Base-by-base conservation (phyloP, 495 filamentous ascomycete species). In the Tuber borchii region DNA sequence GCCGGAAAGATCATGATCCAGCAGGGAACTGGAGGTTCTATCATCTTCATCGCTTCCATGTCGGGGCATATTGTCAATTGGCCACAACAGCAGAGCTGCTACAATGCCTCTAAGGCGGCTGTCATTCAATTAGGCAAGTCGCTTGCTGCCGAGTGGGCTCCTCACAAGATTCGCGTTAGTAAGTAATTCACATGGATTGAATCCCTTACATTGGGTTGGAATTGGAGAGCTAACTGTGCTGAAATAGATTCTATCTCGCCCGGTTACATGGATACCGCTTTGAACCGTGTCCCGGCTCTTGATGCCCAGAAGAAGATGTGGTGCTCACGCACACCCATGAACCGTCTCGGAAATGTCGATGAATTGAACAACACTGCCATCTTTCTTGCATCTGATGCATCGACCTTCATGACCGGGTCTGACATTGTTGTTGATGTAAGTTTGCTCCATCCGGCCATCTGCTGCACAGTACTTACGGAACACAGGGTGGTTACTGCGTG, bases 331-430 rank as follows among this genome's bases (percentile, higher is more conserved):
- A 95, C 92, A 42, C 93, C 93, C 0, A 82, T 82, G 87, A 86
- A 87, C 43, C 88, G 93, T n/a, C 88, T 96, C 73, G 93, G 93
- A n/a, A 86, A 84, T 68, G 90, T 92, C 17, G 90, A 93, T 78
- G 93, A 94, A 82, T 84, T 96, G 46, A 94, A 95, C 80, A 91
- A 91, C 31, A 86, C 93, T 44, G 91, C 93, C 72, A 90, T 95
- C 56, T 92, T 92, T 84, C 86, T 97, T 73, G 90, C 90, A 3
- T 92, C 91, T 46, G 91, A 93, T 78, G 90, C 91, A 14, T 90
- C 88, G n/a, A 85, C 86, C 39, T 97, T 92, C 85, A 92, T 95
- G 87, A 97, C 92, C 48, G 93, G 93, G 39, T 86, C 88, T 74
- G 91, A 96, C 85, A 87, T 94, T 80, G 86, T 92, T 78, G 91